These are phyloP conservation scores for Wolfiporia cocos DNA, from an alignment of 1,284 basidiomycete genomes.

Conservation along the genomic window DNA sequence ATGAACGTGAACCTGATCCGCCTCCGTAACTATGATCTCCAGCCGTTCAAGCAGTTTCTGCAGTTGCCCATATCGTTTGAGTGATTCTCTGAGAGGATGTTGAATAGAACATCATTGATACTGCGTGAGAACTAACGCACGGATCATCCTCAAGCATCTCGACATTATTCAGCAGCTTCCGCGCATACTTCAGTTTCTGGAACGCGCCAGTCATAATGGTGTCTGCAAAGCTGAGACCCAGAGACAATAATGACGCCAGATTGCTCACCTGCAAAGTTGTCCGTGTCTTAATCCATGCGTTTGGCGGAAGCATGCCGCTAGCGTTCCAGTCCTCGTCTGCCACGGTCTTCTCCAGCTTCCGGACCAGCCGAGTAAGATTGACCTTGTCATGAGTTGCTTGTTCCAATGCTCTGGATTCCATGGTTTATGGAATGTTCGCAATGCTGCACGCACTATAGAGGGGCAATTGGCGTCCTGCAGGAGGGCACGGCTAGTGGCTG, in stretches of 20 bases:
- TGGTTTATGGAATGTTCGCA: no score
- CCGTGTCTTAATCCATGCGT: constrained; percentile 52
- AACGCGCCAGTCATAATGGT: neutral
- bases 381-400: constrained; percentile 55
- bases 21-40: constrained; percentile 42
- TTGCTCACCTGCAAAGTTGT: constrained; percentile 48
- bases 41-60: constrained; percentile 45
- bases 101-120: neutral
- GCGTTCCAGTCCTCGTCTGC: constrained; percentile 43
- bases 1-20: constrained; percentile 37
- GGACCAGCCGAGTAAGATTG: constrained; percentile 58
- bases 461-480: no score
- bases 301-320: constrained; percentile 19
- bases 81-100: constrained; percentile 5
- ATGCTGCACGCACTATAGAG: no score
- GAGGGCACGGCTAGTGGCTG: no score
- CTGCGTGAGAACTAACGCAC: constrained; percentile 31
- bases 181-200: constrained; percentile 63
- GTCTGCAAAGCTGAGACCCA: neutral
- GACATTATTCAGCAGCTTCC: constrained; percentile 50
- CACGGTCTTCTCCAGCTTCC: constrained; percentile 52
- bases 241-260: neutral
- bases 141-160: constrained; percentile 40
- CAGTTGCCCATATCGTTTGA: constrained; percentile 38
- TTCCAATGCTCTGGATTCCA: constrained; percentile 30